Evolutionary conservation across 345 rosid genomes (phyloP).

Genomic region (Citrus sinensis): DNA sequence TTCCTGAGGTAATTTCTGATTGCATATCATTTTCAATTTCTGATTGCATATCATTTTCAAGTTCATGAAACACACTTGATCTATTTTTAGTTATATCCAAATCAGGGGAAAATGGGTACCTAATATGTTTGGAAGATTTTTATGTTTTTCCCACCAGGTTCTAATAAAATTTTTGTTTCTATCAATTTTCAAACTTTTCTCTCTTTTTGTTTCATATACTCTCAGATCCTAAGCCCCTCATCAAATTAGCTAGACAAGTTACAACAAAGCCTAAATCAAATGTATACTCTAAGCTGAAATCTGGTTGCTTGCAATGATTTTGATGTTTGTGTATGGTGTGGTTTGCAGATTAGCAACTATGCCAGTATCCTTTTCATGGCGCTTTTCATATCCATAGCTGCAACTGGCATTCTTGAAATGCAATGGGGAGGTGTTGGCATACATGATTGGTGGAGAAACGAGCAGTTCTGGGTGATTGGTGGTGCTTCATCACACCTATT

Average conservation of each 20-base stretch:
- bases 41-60: not conserved
- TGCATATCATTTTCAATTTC: not conserved
- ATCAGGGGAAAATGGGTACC: not conserved
- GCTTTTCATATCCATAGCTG: conserved; percentile 57
- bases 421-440: conserved; percentile 78
- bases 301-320: not conserved
- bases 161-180: not conserved
- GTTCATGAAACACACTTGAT: not conserved
- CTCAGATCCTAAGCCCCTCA: not conserved
- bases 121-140: not conserved
- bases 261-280: not conserved
- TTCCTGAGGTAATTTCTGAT: conserved; percentile 46
- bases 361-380: conserved; percentile 55
- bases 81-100: not conserved
- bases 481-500: conserved; percentile 62
- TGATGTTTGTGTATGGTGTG: not conserved
- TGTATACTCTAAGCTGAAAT: not conserved
- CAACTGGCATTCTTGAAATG: conserved; percentile 63
- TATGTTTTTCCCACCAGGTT: not conserved
- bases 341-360: conserved; percentile 55
- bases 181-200: not conserved
- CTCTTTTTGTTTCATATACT: not conserved
- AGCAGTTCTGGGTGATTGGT: conserved; percentile 79
- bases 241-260: not conserved
- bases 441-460: conserved; percentile 76